phyloP scores from a whole-genome alignment of 2,329 filamentous ascomycete species.

The Didymella arachidicola region DNA sequence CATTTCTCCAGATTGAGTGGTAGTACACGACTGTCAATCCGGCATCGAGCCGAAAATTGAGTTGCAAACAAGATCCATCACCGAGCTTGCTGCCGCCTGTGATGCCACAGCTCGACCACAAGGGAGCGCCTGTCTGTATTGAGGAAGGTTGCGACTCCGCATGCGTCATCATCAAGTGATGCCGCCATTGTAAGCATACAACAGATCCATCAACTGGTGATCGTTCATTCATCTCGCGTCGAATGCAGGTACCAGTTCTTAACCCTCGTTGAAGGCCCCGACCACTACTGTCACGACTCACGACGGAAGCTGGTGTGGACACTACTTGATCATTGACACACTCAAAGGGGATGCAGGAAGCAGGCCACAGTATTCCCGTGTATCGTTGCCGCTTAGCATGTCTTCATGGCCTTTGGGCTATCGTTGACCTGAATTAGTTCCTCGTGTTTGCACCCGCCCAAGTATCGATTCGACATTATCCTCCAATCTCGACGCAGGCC shows the following conservation, averaged over 20 bases:
- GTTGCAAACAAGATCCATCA: slow-evolving; percentile 22
- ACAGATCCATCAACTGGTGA: slow-evolving; percentile 6
- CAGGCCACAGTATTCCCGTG: neutral
- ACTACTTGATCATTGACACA: slow-evolving; percentile 7
- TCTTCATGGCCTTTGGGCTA: slow-evolving; percentile 3
- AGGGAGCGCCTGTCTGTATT: slow-evolving; percentile 15
- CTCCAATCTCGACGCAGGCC: neutral
- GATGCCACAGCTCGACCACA: slow-evolving; percentile 20
- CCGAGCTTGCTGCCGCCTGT: slow-evolving; percentile 23
- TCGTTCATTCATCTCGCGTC: slow-evolving; percentile 15
- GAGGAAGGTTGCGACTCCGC: slow-evolving; percentile 15
- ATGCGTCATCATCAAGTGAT: slow-evolving; percentile 23
- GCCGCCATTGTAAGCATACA: slow-evolving; percentile 9
- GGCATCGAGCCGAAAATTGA: slow-evolving; percentile 26
- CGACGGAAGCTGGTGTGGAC: slow-evolving; percentile 4
- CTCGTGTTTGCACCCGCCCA: neutral
- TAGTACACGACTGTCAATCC: slow-evolving; percentile 28
- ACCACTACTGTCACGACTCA: slow-evolving; percentile 6
- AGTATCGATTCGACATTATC: slow-evolving; percentile 10
- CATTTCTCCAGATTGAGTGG: slow-evolving; percentile 16
- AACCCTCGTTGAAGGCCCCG: slow-evolving; percentile 10
- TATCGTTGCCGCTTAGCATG: neutral
- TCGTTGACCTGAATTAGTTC: neutral
- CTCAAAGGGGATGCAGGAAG: slow-evolving; percentile 3
- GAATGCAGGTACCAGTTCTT: slow-evolving; percentile 26